Evolutionary conservation across 2,329 filamentous ascomycete genomes (phyloP).

Genomic region (Exophiala sp.): DNA sequence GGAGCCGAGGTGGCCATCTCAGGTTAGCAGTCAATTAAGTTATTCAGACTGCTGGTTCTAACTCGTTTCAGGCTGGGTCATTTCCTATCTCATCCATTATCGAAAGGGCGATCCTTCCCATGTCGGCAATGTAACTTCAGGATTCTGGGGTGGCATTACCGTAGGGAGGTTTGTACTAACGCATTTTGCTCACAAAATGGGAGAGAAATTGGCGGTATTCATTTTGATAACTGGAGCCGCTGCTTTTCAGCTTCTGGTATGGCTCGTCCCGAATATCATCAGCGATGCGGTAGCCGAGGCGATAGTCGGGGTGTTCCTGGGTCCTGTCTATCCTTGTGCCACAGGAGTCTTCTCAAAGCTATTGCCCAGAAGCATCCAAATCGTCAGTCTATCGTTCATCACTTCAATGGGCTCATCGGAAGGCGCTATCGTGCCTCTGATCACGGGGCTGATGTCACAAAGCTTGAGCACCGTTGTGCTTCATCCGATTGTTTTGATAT

Average conservation of each 20-base stretch:
- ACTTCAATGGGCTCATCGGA: constrained; percentile 42
- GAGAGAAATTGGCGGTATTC: constrained; percentile 68
- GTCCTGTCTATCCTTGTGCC: constrained; percentile 72
- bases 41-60: too few species aligned
- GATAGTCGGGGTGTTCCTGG: constrained; percentile 70
- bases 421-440: constrained; percentile 44
- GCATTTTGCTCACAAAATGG: constrained; percentile 62
- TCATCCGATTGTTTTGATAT: constrained; percentile 54
- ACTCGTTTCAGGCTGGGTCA: constrained; percentile 75
- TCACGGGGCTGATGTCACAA: constrained; percentile 49
- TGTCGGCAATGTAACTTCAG: constrained; percentile 71
- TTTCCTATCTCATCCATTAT: constrained; percentile 74
- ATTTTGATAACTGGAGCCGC: constrained; percentile 59
- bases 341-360: constrained; percentile 32
- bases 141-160: constrained; percentile 69
- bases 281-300: constrained; percentile 58
- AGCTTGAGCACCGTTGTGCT: constrained; percentile 47
- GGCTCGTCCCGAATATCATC: constrained; percentile 34
- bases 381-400: constrained; percentile 38
- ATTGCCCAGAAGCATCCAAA: constrained; percentile 38
- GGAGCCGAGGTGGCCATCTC: constrained; percentile 80
- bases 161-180: constrained; percentile 70
- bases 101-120: constrained; percentile 65
- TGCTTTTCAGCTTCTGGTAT: constrained; percentile 34
- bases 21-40: constrained; percentile 39